Evolutionary conservation across 371 early-diverging fungal species (phyloP).

Genomic region (Rhizopus arrhizus): DNA sequence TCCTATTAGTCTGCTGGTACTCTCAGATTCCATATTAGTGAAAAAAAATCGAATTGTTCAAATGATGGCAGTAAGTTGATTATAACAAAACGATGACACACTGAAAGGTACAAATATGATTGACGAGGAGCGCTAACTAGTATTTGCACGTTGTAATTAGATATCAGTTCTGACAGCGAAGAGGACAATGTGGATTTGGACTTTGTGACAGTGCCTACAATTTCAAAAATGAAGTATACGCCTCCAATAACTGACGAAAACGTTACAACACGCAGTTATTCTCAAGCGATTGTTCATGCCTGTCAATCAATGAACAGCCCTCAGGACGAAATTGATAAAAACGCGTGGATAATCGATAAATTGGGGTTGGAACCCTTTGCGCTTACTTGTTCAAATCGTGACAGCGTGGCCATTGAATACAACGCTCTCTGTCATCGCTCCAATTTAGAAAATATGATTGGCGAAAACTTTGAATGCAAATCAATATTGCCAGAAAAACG

Average conservation of each 20-base stretch:
- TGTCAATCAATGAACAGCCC: not conserved
- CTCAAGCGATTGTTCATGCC: constrained; percentile 1
- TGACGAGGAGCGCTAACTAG: no score
- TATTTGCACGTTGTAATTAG: no score
- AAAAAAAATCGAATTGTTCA: no score
- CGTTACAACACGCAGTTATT: constrained; percentile 1
- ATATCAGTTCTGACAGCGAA: no score
- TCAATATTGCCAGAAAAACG: not conserved
- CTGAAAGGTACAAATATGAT: no score
- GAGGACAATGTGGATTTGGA: no score
- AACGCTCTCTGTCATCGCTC: not conserved
- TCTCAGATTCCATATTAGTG: not conserved
- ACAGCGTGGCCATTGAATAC: not conserved
- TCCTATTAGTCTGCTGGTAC: not conserved
- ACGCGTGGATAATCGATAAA: constrained; percentile 18
- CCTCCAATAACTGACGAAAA: no score
- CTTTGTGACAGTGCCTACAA: no score
- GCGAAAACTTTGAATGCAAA: not conserved
- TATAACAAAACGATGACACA: no score
- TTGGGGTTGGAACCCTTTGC: constrained; percentile 26
- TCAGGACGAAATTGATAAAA: constrained; percentile 2
- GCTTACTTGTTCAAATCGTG: not conserved
- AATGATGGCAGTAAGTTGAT: no score
- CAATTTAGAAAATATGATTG: not conserved
- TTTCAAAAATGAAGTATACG: no score